These are phyloP conservation scores for Hansenula sp. DNA, from an alignment of 1,139 yeast species.

Conservation along the genomic window DNA sequence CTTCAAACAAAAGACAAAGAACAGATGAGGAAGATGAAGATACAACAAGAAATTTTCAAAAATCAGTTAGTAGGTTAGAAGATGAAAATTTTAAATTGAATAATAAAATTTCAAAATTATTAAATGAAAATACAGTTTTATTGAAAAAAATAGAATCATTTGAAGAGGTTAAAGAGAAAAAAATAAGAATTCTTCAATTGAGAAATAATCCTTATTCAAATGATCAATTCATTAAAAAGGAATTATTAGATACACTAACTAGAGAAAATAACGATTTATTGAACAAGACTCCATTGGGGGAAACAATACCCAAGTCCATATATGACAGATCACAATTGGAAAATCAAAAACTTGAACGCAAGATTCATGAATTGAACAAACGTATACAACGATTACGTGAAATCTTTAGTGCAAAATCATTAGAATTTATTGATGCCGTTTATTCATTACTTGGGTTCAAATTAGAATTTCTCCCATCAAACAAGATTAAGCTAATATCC, in stretches of 20 bases:
- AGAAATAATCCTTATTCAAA: constrained; percentile 63
- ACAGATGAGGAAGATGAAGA: constrained; percentile 22
- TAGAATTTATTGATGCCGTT: constrained; percentile 66
- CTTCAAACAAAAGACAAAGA: constrained; percentile 26
- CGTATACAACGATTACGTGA: constrained; percentile 56
- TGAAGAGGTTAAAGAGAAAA: constrained; percentile 31
- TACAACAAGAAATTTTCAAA: constrained; percentile 32
- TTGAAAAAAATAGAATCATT: constrained; percentile 33
- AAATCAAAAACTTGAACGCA: constrained; percentile 40
- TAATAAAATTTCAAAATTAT: constrained; percentile 35
- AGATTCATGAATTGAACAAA: constrained; percentile 51
- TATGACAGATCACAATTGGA: constrained; percentile 64
- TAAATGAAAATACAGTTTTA: constrained; percentile 30
- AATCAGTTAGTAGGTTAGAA: constrained; percentile 29
- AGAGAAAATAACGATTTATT: constrained; percentile 60
- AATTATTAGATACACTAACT: constrained; percentile 45
- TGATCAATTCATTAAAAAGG: constrained; percentile 60
- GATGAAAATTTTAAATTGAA: constrained; percentile 38
- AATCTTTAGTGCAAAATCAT: constrained; percentile 65
- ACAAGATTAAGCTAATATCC: constrained; percentile 64
- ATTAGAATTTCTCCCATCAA: constrained; percentile 64
- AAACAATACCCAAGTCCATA: constrained; percentile 54
- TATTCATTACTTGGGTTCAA: constrained; percentile 70
- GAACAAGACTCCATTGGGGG: constrained; percentile 16
- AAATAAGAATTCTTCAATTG: constrained; percentile 54